phyloP scores from a whole-genome alignment of 2,329 filamentous ascomycete species.

The Aspergillus unguis region DNA sequence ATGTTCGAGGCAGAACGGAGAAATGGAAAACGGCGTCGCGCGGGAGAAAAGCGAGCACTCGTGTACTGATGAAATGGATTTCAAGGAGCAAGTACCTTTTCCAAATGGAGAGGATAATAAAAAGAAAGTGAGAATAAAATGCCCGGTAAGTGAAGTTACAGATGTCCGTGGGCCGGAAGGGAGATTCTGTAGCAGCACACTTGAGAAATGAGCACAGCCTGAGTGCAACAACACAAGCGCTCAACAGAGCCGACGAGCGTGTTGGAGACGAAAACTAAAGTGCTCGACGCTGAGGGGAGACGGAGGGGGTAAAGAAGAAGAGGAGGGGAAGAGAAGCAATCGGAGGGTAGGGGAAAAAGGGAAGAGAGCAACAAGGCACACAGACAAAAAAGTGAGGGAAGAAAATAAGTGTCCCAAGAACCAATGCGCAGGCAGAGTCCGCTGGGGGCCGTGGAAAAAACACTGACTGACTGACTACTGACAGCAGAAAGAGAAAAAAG shows the following conservation, averaged over 20 bases:
- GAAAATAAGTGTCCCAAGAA: conserved; percentile 14
- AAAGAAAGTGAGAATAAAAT: conserved; percentile 17
- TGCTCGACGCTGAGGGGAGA: conserved; percentile 22
- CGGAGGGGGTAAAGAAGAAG: conserved; percentile 18
- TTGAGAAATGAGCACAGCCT: conserved; percentile 21
- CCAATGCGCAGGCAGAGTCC: conserved; percentile 8
- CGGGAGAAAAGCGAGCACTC: conserved; percentile 20
- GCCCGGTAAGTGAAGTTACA: conserved; percentile 17
- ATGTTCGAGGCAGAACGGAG: conserved; percentile 11
- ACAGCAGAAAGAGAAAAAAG: conserved; percentile 16
- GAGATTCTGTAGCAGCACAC: conserved; percentile 20
- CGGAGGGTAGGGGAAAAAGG: conserved; percentile 16
- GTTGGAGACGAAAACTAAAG: conserved; percentile 15
- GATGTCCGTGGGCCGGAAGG: conserved; percentile 16
- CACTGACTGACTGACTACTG: conserved; percentile 3
- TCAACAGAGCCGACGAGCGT: conserved; percentile 16
- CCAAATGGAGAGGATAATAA: conserved; percentile 12
- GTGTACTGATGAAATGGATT: conserved; percentile 19
- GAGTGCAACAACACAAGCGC: conserved; percentile 23
- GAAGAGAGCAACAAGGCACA: conserved; percentile 13
- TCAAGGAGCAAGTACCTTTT: conserved; percentile 19
- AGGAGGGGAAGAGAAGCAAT: conserved; percentile 11
- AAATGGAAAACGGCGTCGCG: conserved; percentile 12
- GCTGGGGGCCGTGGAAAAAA: conserved; percentile 18
- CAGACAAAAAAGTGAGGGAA: conserved; percentile 11